Base-by-base conservation (phyloP, 352 stramenopile species). In the Discostella stelligera region DNA sequence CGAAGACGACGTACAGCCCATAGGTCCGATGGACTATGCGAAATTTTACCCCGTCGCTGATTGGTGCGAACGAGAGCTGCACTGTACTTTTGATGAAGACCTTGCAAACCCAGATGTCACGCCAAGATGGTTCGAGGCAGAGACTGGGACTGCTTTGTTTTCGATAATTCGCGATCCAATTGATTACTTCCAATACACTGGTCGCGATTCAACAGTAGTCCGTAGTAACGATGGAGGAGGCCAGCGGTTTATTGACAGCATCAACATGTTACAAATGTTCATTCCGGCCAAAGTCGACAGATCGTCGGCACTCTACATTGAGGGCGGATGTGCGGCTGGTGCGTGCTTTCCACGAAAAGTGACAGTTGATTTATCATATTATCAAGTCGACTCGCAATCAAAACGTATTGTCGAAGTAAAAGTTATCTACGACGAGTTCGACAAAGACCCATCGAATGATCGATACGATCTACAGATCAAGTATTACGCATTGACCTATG, bases 111-210 rank as follows among this genome's bases (percentile, higher is more conserved):
- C 90, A 10, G 96, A 98, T 71, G 91, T 97, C 5, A 96, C 93
- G 14, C 94, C 95, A 32, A 90, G 96, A 2, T 99, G 96, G 96
- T 98, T 98, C 72, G 96, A 98, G 67, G 95, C 96, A 21, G 80
- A 90, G 0, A 71, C 89, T 46, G 95, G 90, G 61, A 95, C 94
- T 13, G 82, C 75, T 7, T 86, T 99, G 20, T 98, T 97, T 84
- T 94, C 96, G 14, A 77, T 99, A 8, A 80, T 98, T 37, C 85
- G 95, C 16, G 91, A 97, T 65, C 95, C 96, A 0, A 91, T 97
- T 5, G 94, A 93, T 46, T 94, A 97, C 48, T 87, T 88, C 71
- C 82, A 97, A 50, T 98, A 97, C 58, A 66, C 89, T 71, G 49
- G 95, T 83, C 48, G 95, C 90, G 10, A 79, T 56, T 16, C 91